Evolutionary conservation across 2,329 filamentous ascomycete genomes (phyloP).

Genomic region (Colletotrichum trifolii): DNA sequence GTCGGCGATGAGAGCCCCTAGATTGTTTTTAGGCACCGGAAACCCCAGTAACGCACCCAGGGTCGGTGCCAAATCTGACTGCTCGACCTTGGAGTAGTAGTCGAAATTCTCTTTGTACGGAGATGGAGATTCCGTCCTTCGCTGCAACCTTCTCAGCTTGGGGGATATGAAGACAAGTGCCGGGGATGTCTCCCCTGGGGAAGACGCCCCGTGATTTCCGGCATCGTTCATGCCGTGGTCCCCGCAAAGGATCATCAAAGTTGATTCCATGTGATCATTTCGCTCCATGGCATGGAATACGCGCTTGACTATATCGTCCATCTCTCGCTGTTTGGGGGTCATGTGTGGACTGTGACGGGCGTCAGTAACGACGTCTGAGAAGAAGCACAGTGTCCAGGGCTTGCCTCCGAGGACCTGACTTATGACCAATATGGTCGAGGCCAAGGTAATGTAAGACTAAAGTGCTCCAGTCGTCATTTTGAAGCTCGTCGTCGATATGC

Average conservation of each 20-base stretch:
- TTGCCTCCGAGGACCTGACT: conserved; percentile 86
- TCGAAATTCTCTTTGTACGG: conserved; percentile 76
- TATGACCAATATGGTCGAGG: conserved; percentile 97
- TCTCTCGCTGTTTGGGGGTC: conserved; percentile 91
- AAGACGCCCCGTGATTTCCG: conserved; percentile 95
- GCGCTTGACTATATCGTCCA: conserved; percentile 83
- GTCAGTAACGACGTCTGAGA: background rate
- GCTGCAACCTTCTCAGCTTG: conserved; percentile 72
- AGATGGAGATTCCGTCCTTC: conserved; percentile 61
- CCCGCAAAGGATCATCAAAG: conserved; percentile 86
- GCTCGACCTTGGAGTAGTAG: conserved; percentile 88
- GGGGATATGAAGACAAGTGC: conserved; percentile 92
- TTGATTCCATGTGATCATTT: conserved; percentile 77
- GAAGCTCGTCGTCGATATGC: conserved; percentile 82
- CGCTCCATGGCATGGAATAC: conserved; percentile 82
- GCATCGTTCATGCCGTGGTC: conserved; percentile 99
- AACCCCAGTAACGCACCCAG: conserved; percentile 88
- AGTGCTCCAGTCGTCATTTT: conserved; percentile 85
- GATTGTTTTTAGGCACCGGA: conserved; percentile 87
- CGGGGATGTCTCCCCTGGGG: conserved; percentile 91
- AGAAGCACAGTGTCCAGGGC: conserved; percentile 4
- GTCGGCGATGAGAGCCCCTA: conserved; percentile 85
- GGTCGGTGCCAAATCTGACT: conserved; percentile 93
- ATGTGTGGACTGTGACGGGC: conserved; percentile 77
- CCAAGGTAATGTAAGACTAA: conserved; percentile 97